Evolutionary conservation across 495 filamentous ascomycete species (phyloP).

Genomic region (Talaromyces thailandensis): DNA sequence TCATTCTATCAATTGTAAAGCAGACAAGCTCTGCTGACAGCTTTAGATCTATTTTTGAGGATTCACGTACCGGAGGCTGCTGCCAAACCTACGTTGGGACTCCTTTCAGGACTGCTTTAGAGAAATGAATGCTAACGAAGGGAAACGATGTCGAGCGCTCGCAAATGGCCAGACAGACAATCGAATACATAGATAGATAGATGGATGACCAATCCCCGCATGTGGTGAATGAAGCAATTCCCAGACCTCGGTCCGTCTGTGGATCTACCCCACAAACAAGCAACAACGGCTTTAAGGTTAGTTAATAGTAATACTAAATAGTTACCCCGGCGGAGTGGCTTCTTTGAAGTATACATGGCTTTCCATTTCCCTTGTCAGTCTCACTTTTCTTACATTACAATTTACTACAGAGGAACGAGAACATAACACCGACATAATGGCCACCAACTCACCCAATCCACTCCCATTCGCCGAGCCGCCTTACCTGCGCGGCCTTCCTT

Average conservation of each 20-base stretch:
- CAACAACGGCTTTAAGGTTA: neutral
- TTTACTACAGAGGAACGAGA: neutral
- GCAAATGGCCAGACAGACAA: neutral
- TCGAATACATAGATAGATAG: neutral
- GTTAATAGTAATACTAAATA: no score
- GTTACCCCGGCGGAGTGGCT: neutral
- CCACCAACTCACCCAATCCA: slow-evolving; percentile 23
- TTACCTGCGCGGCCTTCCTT: slow-evolving; percentile 59
- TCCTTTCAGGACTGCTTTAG: no score
- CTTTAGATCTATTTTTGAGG: neutral
- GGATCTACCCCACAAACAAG: slow-evolving; percentile 1
- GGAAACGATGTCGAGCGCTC: no score
- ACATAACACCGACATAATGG: slow-evolving; percentile 14
- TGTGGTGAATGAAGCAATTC: neutral
- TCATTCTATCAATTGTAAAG: neutral
- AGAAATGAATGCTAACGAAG: no score
- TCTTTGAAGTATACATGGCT: neutral
- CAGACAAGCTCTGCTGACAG: neutral
- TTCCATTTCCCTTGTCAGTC: neutral
- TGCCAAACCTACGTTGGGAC: neutral
- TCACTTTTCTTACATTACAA: neutral
- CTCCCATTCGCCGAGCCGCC: slow-evolving; percentile 70
- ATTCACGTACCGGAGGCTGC: neutral
- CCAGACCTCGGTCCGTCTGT: slow-evolving; percentile 2
- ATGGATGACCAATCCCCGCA: neutral